Conservation (phyloP, 129 eudicot species). For the Lonicera japonica region DNA sequence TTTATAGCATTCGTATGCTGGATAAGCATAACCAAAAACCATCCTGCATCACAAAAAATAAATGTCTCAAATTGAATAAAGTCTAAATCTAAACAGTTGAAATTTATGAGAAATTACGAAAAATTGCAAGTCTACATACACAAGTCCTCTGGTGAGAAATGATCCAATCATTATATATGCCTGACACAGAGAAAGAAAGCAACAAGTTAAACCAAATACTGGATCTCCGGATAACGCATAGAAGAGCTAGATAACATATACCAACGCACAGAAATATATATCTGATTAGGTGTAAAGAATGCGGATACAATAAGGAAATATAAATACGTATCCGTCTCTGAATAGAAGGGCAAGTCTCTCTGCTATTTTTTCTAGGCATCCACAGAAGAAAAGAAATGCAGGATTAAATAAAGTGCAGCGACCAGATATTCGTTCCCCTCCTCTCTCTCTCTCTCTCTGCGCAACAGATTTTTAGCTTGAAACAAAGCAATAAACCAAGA, state of each 20-base stretch:
- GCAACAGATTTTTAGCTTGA: too few relatives aligned
- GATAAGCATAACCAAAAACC: conserved; percentile 90
- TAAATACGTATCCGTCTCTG: too few relatives aligned
- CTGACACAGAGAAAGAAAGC: conserved; percentile 28
- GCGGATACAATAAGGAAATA: too few relatives aligned
- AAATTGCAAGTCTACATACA: conserved; percentile 39
- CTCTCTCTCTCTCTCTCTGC: too few relatives aligned
- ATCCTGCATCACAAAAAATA: conserved; percentile 43
- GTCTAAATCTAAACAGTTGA: background rate
- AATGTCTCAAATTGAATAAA: background rate
- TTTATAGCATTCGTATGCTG: conserved; percentile 90
- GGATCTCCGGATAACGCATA: background rate
- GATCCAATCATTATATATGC: conserved; percentile 83
- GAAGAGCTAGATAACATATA: background rate
- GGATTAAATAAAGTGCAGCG: too few relatives aligned
- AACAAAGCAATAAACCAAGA: too few relatives aligned
- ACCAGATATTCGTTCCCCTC: too few relatives aligned
- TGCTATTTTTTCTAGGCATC: too few relatives aligned
- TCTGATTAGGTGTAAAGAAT: too few relatives aligned
- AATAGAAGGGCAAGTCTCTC: too few relatives aligned
- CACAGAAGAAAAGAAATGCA: too few relatives aligned
- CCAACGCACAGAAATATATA: too few relatives aligned
- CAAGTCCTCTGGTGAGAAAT: conserved; percentile 83
- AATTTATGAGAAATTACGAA: background rate
- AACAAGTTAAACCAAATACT: conserved; percentile 7